Evolutionary conservation across 306 rosid genomes (phyloP), one percentile per base, ranked within the genome.

Genomic region (Acmispon strigosus): DNA sequence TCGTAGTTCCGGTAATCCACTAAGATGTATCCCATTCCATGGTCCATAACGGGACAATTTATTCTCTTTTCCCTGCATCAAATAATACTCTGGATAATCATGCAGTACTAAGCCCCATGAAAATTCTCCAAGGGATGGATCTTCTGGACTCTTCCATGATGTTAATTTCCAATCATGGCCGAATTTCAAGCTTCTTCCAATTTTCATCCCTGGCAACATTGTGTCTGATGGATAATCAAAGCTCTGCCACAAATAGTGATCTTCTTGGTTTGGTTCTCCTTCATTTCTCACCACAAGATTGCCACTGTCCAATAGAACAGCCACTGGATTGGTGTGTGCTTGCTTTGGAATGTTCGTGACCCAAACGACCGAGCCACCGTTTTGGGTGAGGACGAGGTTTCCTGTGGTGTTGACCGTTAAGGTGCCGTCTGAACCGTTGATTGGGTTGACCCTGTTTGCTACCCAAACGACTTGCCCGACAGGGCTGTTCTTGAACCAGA

Each of bases 161-260:
- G 87, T 74, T 6, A 77, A 1, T 1, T 14, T 7, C 10, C 80
- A 4, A 2, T 82, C 66, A 0, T 0, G 34, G 15, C 83, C 77
- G 0, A 43, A 78, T 42, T 73, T 43, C 4, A 78, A 66, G 70
- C 85, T 67, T 77, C 77, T 39, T 18, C 89, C 87, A 4, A 84
- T 0, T 67, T 84, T 86, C 95, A 86, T 86, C 17, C 57, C 79
- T 4, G 79, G 78, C 44, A 86, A 70, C 4, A 62, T 10, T 17
- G 89, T 82, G 49, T 86, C 87, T 15, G 82, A 69, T 12, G 91
- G 94, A 60, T 88, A 62, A 12, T 88, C 89, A 48, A 84, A 85
- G 66, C 93, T 81, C 41, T 84, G 85, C 85, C 83, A 86, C 19
- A 78, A 6, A 27, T 0, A 8, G 18, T n/a, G n/a, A n/a, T 18